Evolutionary conservation across 306 rosid species (phyloP).

Genomic region (Sicyos edulis): DNA sequence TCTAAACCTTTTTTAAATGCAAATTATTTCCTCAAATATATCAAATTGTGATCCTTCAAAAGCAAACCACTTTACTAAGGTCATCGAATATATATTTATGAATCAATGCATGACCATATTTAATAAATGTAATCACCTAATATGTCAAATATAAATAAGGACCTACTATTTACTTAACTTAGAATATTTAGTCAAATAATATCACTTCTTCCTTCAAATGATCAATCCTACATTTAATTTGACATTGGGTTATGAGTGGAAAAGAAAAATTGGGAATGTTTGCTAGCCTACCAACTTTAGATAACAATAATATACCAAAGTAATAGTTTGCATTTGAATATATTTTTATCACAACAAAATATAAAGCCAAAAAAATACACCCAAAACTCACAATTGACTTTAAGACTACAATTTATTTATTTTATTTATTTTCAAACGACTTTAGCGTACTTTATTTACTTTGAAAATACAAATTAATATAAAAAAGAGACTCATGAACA

Average conservation of each 20-base stretch:
- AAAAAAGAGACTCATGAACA: not conserved
- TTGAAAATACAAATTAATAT: not conserved
- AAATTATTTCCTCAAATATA: too few relatives aligned
- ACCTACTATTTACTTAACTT: not conserved
- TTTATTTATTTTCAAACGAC: not conserved
- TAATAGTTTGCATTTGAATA: not conserved
- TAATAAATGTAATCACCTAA: too few relatives aligned
- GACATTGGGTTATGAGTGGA: not conserved
- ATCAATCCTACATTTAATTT: not conserved
- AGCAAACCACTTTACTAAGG: too few relatives aligned
- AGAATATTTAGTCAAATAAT: not conserved
- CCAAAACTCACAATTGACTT: not conserved
- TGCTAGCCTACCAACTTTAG: not conserved
- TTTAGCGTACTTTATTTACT: too few relatives aligned
- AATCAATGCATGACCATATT: too few relatives aligned
- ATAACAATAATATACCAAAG: not conserved
- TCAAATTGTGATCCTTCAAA: too few relatives aligned
- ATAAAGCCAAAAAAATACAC: not conserved
- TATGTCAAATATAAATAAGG: not conserved
- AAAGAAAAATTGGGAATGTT: not conserved
- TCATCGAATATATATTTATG: too few relatives aligned
- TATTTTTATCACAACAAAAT: not conserved
- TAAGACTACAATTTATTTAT: not conserved
- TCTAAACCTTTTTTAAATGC: too few relatives aligned
- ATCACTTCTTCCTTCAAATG: not conserved